Evolutionary conservation across 2,329 filamentous ascomycete species (phyloP).

Genomic region (Fusarium albosuccineum): DNA sequence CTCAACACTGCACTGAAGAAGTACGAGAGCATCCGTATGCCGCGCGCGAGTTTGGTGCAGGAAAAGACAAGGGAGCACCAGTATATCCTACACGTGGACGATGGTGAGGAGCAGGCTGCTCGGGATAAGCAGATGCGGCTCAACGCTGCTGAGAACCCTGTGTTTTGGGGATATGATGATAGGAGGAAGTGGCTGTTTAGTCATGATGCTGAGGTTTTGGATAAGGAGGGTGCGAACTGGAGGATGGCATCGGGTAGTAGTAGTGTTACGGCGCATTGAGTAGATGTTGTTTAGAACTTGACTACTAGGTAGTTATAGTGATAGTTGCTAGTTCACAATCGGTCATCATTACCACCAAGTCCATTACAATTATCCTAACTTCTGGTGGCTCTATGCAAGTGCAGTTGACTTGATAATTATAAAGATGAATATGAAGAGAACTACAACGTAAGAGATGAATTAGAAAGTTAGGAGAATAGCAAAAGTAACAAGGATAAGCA

Average conservation of each 20-base stretch:
- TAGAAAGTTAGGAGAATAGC: too few relatives aligned
- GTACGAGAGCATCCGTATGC: conserved; percentile 24
- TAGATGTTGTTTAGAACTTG: too few relatives aligned
- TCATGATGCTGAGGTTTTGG: conserved; percentile 14
- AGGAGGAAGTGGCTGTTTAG: conserved; percentile 22
- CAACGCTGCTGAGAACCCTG: conserved; percentile 21
- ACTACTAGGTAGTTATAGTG: too few relatives aligned
- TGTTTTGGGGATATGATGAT: conserved; percentile 30
- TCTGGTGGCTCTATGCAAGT: too few relatives aligned
- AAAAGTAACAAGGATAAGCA: too few relatives aligned
- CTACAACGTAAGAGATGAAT: too few relatives aligned
- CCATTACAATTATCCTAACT: too few relatives aligned
- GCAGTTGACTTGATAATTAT: too few relatives aligned
- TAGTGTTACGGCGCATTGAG: background rate
- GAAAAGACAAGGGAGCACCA: conserved; percentile 56
- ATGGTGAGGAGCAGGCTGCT: conserved; percentile 66
- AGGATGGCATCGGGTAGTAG: background rate
- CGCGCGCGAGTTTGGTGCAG: conserved; percentile 37
- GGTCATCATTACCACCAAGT: too few relatives aligned
- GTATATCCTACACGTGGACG: conserved; percentile 69
- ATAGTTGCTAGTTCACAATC: too few relatives aligned
- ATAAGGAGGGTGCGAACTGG: conserved; percentile 23
- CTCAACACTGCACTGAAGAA: background rate
- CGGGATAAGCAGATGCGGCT: conserved; percentile 55
- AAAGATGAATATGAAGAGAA: too few relatives aligned